Conservation (phyloP, 2,329 filamentous ascomycete species). For the Venturia nashicola region DNA sequence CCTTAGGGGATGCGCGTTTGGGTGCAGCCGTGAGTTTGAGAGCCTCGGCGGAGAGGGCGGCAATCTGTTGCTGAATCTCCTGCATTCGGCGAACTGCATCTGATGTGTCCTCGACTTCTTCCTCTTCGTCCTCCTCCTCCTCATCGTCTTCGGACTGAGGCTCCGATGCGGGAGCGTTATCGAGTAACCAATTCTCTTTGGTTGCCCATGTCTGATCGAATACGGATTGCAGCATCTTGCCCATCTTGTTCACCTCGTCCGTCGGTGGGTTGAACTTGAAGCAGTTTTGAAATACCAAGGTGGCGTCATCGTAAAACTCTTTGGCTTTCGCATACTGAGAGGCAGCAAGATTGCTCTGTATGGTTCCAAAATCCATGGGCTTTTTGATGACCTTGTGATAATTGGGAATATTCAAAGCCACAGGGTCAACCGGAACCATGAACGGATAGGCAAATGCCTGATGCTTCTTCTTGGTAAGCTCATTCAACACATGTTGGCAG, state of each 20-base stretch:
- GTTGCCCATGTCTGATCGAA: slow-evolving; percentile 66
- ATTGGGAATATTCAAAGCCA: slow-evolving; percentile 82
- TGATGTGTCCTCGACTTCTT: slow-evolving; percentile 54
- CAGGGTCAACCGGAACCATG: slow-evolving; percentile 75
- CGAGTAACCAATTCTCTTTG: slow-evolving; percentile 71
- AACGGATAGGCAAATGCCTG: slow-evolving; percentile 59
- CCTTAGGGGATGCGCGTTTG: slow-evolving; percentile 44
- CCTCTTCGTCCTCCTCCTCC: slow-evolving; percentile 53
- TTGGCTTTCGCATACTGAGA: slow-evolving; percentile 72
- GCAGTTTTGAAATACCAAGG: slow-evolving; percentile 79
- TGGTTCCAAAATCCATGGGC: slow-evolving; percentile 88
- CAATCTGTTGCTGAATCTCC: slow-evolving; percentile 53
- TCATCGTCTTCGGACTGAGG: slow-evolving; percentile 49
- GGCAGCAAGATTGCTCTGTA: slow-evolving; percentile 60
- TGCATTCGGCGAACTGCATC: slow-evolving; percentile 25
- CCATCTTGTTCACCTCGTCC: slow-evolving; percentile 61
- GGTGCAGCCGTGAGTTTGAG: slow-evolving; percentile 12
- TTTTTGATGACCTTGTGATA: slow-evolving; percentile 93
- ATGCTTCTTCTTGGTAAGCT: slow-evolving; percentile 66
- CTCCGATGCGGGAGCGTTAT: slow-evolving; percentile 55
- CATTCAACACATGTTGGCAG: slow-evolving; percentile 67
- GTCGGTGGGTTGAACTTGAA: slow-evolving; percentile 79
- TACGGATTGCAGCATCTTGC: slow-evolving; percentile 58
- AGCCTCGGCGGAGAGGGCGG: slow-evolving; percentile 52
- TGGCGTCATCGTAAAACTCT: slow-evolving; percentile 75